Base-by-base conservation (phyloP, 192 early-diverging fungal genomes). In the Piromyces finnis region DNA sequence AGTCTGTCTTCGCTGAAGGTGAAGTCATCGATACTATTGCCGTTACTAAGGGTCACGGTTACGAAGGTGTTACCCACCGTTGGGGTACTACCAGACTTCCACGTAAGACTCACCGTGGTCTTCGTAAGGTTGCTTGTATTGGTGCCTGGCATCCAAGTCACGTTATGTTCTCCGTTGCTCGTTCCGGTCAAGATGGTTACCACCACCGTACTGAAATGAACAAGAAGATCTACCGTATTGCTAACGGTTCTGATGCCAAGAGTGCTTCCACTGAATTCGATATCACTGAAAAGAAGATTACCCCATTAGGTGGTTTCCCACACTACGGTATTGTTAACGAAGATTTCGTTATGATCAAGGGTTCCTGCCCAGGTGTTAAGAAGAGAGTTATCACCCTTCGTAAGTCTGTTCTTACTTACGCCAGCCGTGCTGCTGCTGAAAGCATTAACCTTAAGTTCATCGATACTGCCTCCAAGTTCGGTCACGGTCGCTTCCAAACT, bases 221-320 rank as follows among this genome's bases (percentile, higher is more conserved):
- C 94, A 98, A 98, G 95, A 99, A 99, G 94, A 97, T 99, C 91
- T 99, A 98, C 93, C 94, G 97, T 84, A 93, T 99, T 80, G 96
- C 93, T 80, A 94, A 94, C 84, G 88, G 84, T 80, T 94, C 92
- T 83, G 88, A 91, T 81, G 87, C 88, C 82, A 86, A 87, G 81
- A 93, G 87, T 87, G 96, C 91, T 85, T 87, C 95, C 85, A 99
- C 98, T 86, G 96, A 98, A 86, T 96, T 93, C 90, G 98, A 99
- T 86, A 84, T 95, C 77, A 98, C 98, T 79, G 90, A 89, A 84
- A 98, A 99, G 93, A 80, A 85, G 82, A 99, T 99, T 88, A 99
- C 95, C 79, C 98, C 98, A 82, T 87, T 98, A 83, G 98, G 97
- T 86, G 98, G 98, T 82, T 99, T 99, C 95, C 97, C 97, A 84